Percentiles rank a stretch among this genome's conserved stretches.
Conservation (phyloP, 768 basidiomycete genomes). For the Termitomyces heimii region DNA sequence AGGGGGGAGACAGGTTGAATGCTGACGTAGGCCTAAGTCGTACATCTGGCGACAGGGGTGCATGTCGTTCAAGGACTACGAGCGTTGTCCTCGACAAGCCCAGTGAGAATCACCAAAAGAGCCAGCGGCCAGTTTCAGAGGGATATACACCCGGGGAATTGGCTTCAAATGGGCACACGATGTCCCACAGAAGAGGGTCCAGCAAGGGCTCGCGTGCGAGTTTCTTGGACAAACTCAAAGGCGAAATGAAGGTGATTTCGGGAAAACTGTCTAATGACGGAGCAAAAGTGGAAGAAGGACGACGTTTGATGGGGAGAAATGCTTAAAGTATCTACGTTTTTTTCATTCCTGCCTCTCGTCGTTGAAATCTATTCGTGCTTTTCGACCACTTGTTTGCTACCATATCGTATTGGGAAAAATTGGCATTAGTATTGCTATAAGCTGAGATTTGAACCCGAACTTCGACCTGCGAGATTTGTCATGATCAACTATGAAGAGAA, state of each 20-base stretch:
- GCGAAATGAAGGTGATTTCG: constrained; percentile 31
- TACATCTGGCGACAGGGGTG: neutral
- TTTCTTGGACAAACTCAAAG: constrained; percentile 31
- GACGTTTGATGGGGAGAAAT: constrained; percentile 25
- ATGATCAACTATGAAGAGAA: neutral
- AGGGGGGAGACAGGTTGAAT: neutral
- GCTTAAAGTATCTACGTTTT: neutral
- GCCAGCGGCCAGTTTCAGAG: neutral
- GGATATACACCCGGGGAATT: neutral
- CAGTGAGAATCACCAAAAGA: neutral
- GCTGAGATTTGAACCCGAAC: too few relatives aligned
- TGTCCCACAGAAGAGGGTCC: neutral
- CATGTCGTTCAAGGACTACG: neutral
- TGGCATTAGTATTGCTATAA: neutral
- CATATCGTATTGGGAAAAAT: neutral
- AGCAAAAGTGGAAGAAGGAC: constrained; percentile 31
- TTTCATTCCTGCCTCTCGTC: neutral
- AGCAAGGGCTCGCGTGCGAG: constrained; percentile 9
- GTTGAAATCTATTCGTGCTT: neutral
- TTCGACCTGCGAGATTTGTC: too few relatives aligned
- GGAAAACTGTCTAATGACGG: constrained; percentile 31
- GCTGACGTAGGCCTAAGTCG: too few relatives aligned
- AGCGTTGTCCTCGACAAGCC: neutral
- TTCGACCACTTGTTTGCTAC: neutral
- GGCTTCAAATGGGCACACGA: neutral